Evolutionary conservation across 1,284 basidiomycete genomes (phyloP).

Genomic region (Neonothopanus nambi): DNA sequence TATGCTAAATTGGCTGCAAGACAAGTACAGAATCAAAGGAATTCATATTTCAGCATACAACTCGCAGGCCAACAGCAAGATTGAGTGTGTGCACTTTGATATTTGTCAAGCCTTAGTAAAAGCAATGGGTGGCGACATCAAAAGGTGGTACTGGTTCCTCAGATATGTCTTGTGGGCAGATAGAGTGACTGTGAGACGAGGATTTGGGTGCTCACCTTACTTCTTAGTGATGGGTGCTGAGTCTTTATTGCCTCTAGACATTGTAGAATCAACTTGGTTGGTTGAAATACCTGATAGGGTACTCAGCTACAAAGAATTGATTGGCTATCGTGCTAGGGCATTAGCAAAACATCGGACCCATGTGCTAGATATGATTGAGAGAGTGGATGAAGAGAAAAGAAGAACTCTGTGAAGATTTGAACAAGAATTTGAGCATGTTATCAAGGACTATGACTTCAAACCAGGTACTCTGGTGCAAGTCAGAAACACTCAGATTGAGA

Average conservation of each 20-base stretch:
- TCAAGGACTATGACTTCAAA: conserved; percentile 7
- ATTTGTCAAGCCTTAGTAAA: too few relatives aligned
- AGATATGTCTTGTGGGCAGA: too few relatives aligned
- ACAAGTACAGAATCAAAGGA: neutral
- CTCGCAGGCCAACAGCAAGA: neutral
- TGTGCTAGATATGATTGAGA: conserved; percentile 2
- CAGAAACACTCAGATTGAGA: conserved; percentile 4
- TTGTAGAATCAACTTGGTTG: too few relatives aligned
- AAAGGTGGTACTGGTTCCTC: too few relatives aligned
- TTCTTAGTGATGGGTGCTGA: too few relatives aligned
- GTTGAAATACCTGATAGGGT: conserved; percentile 7
- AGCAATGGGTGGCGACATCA: too few relatives aligned
- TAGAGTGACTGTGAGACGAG: too few relatives aligned
- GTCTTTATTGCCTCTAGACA: too few relatives aligned
- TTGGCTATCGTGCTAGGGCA: conserved; percentile 2
- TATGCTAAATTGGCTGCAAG: neutral
- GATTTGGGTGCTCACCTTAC: too few relatives aligned
- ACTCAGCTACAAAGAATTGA: neutral
- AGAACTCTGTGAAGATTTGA: conserved; percentile 2
- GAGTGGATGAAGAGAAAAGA: conserved; percentile 1
- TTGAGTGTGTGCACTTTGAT: too few relatives aligned
- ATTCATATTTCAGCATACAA: neutral
- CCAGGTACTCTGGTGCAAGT: conserved; percentile 11
- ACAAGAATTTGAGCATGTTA: neutral
- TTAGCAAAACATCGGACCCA: conserved; percentile 7